Evolutionary conservation across 805 yeast genomes (phyloP), one percentile per base, ranked within the genome.

Genomic region (Phaffomyces opuntiae): DNA sequence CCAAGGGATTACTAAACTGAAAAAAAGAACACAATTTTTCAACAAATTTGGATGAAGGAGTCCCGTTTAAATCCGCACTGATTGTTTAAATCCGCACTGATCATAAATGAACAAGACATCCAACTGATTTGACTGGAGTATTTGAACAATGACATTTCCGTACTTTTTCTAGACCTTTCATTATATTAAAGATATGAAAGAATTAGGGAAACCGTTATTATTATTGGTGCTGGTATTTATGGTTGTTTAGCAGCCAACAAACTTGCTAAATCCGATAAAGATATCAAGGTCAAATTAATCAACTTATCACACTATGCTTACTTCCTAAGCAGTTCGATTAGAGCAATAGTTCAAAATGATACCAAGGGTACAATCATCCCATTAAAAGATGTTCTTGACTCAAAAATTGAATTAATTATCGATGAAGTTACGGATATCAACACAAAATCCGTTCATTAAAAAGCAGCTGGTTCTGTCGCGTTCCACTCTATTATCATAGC

Each of bases 401-500:
- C 41, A 4, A 39, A 45, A 1, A 53, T 64, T 5, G 56, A 57
- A 13, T 9, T 62, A 5, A 39, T 62, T 7, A 19, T 53, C 24
- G 52, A 52, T 38, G 50, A 47, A n/a, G 53, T 48, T 7, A 35
- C 35, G 3, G 27, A 36, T n/a, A 46, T 53, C 37, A 54, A 51
- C 39, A 53, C 51, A 4, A 16, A 39, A 3, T 36, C 41, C 12
- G 56, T 62, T 9, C 33, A 32, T 2, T 49, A 58, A n/a, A 41
- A 47, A 14, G 27, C 46, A 3, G 43, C 43, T 17, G 50, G 46
- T 2, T 40, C 42, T 2, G 5, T 53, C 3, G 19, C 41, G 3
- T 62, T 51, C 37, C 65, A 61, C 39, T 46, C 50, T 1, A 44
- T 64, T 40, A 52, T 64, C 9, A 31, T 65, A 19, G 66, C 67